Base-by-base conservation (phyloP, 495 filamentous ascomycete genomes). In the Astrothelium subdiscretum region DNA sequence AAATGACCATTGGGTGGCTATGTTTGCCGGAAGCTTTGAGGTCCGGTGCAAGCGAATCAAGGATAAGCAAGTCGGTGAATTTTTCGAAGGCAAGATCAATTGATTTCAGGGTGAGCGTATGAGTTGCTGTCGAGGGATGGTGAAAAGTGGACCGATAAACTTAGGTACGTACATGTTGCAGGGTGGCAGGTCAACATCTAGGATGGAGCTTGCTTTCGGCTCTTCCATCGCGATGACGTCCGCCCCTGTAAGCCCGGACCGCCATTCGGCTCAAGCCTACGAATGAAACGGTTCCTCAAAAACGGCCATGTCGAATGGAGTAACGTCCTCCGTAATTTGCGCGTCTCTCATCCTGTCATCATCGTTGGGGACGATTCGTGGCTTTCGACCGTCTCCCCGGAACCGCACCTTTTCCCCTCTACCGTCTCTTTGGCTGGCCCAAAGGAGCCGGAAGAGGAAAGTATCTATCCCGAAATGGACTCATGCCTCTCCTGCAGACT, bases 151-250 rank as follows among this genome's bases (percentile, higher is more conserved):
- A 48, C 5, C 20, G 42, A 48, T n/a, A 38, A 38, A 6, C 35
- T 38, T 38, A 15, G 35, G 35, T 38, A 1, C 22, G 48, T 54
- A 29, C 48, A 27, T 26, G 22, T 54, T 5, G 48, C 48, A 54
- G 48, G 48, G 22, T 54, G 22, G 48, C 48, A 54, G 48, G 48
- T 54, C 48, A 2, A 54, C 22, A 26, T 10, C 48, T 8, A 15
- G 48, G 48, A 54, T 54, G 22, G 20, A 54, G 48, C 48, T 54
- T 54, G 48, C 48, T 54, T 54, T 54, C 48, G 48, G 43, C 11
- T 5, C 12, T 10, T 10, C n/a, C n/a, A 48, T 3, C 48, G 48
- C 48, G 48, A 54, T 54, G 48, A 54, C 48, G 48, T 54, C 24
- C 5, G 3, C 22, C 48, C 24, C 6, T 1, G 48, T 22, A 0